These are phyloP conservation scores for Trichopus zeylanicus DNA, from an alignment of 116 monocot species.

Conservation along the genomic window DNA sequence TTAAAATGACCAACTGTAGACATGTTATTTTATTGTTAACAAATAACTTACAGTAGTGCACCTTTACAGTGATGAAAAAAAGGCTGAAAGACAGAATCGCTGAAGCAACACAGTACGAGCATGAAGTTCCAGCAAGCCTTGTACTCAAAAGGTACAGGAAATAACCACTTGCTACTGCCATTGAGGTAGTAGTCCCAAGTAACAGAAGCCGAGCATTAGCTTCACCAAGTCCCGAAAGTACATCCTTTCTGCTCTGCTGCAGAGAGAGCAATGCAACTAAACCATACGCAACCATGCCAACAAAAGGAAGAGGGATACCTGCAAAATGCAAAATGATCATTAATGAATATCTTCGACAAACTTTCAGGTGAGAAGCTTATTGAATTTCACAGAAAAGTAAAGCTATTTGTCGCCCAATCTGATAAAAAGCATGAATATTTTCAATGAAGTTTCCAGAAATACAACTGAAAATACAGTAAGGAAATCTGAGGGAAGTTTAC, in stretches of 20 bases:
- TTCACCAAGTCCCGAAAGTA: conserved; percentile 34
- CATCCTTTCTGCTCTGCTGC: conserved; percentile 36
- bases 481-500: too few species aligned
- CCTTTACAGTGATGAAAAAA: conserved; percentile 65
- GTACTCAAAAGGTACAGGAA: conserved; percentile 88
- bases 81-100: conserved; percentile 79
- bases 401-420: too few species aligned
- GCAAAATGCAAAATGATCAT: conserved; percentile 23
- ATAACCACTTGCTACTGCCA: conserved; percentile 96
- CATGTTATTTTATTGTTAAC: neutral
- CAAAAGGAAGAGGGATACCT: conserved; percentile 89
- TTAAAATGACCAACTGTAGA: neutral
- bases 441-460: too few species aligned
- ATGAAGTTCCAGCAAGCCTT: conserved; percentile 58
- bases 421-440: too few species aligned
- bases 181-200: conserved; percentile 64
- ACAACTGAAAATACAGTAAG: too few species aligned
- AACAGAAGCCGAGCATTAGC: conserved; percentile 43
- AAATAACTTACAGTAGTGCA: conserved; percentile 12
- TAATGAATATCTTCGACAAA: conserved; percentile 13
- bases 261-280: conserved; percentile 56
- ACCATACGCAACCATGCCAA: conserved; percentile 83
- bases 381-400: too few species aligned
- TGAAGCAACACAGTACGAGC: conserved; percentile 78
- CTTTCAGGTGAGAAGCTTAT: too few species aligned